Evolutionary conservation across 2,329 filamentous ascomycete genomes (phyloP), one percentile per base, ranked within the genome.

Genomic region (Trichoderma hamatum): DNA sequence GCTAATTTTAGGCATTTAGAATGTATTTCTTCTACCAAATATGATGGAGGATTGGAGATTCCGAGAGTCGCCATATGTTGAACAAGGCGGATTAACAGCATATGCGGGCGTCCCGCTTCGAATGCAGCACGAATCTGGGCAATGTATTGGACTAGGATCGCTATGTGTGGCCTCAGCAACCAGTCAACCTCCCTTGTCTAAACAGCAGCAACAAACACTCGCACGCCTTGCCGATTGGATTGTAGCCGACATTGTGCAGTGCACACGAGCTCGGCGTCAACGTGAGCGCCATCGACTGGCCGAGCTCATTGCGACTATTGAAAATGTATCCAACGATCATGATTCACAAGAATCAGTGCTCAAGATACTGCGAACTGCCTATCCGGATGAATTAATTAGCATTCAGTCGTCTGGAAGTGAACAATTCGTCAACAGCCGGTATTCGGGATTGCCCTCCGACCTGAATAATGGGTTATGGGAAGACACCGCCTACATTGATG

Each of bases 91-190:
- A 9, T 6, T 54, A 3, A 11, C 5, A 26, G 51, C 51, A 26
- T 54, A 54, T 14, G 51, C 51, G 9, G 51, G 51, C 13, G 51
- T 24, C 24, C 51, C 51, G 24, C 51, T 54, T 54, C 51, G 51
- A 24, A 16, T 54, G 51, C 51, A 54, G 21, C 24, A 26, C 24
- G 51, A 54, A 26, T 54, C 51, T 4, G 58, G 58, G 28, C 26
- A 61, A 39, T 61, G 58, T n/a, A 39, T 61, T 32, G 46, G 58
- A 5, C 39, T 61, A 32, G 39, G 58, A 32, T 61, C 58, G 39
- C 39, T 61, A 14, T 61, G 58, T 32, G 58, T 61, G 16, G 30
- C 58, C 30, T 61, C 39, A 24, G 46, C 36, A n/a, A 61, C 39
- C 21, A 61, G 24, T 11, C 58, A 61, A 46, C 36, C 28, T 16